Evolutionary conservation across 2,329 filamentous ascomycete genomes (phyloP), one percentile per base, ranked within the genome.

Genomic region (Aspergillus pseudoviridinutans): DNA sequence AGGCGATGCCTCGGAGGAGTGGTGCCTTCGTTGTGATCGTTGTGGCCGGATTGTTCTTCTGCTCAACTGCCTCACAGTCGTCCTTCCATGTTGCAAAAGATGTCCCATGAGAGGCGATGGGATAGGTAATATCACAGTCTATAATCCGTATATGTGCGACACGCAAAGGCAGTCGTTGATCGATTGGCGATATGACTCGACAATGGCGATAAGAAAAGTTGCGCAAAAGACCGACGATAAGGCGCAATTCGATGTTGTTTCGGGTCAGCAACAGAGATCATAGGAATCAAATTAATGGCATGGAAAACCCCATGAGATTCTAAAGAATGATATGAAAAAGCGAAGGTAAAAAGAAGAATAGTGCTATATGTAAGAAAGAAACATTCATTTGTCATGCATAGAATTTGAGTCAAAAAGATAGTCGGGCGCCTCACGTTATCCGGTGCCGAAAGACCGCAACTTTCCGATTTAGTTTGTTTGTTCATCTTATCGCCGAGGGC

Each of bases 371-470:
- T 49, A 44, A n/a, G 38, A 46, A 25, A 46, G 22, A 29, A 49
- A n/a, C 10, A 27, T 49, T n/a, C 1, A 28, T 38, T 22, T 27
- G n/a, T 49, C 47, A 27, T 27, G 8, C 24, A 49, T n/a, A 17
- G 24, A 49, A 28, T 12, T 14, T 25, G 12, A 49, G 8, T 25
- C 32, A 38, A 12, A n/a, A 0, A 4, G 4, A 17, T 38, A 17
- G 14, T 38, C 14, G 32, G 32, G 32, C 5, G 6, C 14, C 32
- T 17, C 32, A 38, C 1, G 32, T 5, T 17, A 35, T 7, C 14
- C 5, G 14, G 12, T 35, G 32, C 54, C 54, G 54, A 56, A 42
- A 29, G 35, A 38, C 35, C 53, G 42, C 17, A 55, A 49, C 38
- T 47, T 56, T 52, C 54, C 54, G 54, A 52, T 14, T 32, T 22